phyloP scores from a whole-genome alignment of 345 rosid species.

The Trapa bicornis region DNA sequence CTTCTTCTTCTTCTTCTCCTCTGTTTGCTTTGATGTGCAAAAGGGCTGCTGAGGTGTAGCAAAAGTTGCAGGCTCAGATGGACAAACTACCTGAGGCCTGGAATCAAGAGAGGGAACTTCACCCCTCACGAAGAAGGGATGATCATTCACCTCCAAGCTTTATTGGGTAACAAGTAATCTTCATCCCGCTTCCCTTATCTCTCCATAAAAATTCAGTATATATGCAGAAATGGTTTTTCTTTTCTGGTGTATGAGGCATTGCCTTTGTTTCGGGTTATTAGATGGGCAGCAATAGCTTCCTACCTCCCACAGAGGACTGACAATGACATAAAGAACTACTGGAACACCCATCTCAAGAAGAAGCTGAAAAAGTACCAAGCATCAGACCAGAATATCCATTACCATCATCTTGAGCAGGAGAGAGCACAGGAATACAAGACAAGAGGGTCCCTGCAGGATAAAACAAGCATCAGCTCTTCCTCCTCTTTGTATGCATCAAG shows the following conservation, averaged over 20 bases:
- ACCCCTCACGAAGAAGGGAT: constrained; percentile 97
- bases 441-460: background rate
- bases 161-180: constrained; percentile 98
- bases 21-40: background rate
- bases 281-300: constrained; percentile 99
- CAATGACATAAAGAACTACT: constrained; percentile 92
- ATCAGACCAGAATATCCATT: constrained; percentile 6
- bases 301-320: constrained; percentile 75
- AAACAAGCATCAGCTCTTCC: constrained; percentile 2
- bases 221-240: background rate
- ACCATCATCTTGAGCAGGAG: constrained; percentile 13
- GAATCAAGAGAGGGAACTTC: constrained; percentile 92
- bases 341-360: constrained; percentile 99
- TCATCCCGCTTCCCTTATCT: background rate
- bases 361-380: constrained; percentile 66
- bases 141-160: constrained; percentile 94
- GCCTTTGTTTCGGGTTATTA: constrained; percentile 3
- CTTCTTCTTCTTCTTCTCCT: background rate
- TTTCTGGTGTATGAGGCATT: background rate
- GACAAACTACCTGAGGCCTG: constrained; percentile 99
- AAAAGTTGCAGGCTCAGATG: constrained; percentile 98
- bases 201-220: background rate
- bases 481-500: constrained; percentile 65
- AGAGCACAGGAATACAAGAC: background rate
- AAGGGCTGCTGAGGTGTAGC: constrained; percentile 89